Evolutionary conservation across 495 filamentous ascomycete genomes (phyloP).

Genomic region (Terfezia claveryi): DNA sequence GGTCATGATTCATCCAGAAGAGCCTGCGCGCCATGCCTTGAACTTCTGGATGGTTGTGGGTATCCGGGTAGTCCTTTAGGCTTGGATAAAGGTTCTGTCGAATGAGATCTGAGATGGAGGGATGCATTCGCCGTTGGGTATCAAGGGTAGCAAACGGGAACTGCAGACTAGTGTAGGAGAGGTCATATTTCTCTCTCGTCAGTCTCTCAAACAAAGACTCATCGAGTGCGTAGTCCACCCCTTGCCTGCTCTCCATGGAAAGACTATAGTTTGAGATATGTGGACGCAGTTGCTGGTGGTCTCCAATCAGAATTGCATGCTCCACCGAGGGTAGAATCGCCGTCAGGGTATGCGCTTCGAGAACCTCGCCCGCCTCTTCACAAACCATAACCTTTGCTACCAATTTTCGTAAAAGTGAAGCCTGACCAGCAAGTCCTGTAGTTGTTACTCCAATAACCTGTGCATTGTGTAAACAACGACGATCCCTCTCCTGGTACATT

Average conservation of each 20-base stretch:
- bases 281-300: constrained; percentile 53
- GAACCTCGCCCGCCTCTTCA: constrained; percentile 60
- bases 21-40: constrained; percentile 40
- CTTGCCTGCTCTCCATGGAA: constrained; percentile 32
- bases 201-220: constrained; percentile 48
- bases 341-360: constrained; percentile 48
- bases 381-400: constrained; percentile 45
- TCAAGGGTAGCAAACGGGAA: constrained; percentile 38
- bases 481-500: constrained; percentile 24
- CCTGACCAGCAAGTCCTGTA: constrained; percentile 44
- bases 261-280: constrained; percentile 44
- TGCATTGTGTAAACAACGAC: constrained; percentile 29
- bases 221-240: constrained; percentile 38
- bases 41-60: constrained; percentile 35
- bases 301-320: constrained; percentile 55
- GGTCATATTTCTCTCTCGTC: constrained; percentile 22
- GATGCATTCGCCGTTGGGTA: constrained; percentile 56
- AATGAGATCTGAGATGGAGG: constrained; percentile 38
- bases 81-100: constrained; percentile 41
- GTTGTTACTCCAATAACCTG: constrained; percentile 57
- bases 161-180: constrained; percentile 12
- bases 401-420: constrained; percentile 37
- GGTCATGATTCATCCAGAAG: constrained; percentile 53
- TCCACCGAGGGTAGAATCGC: constrained; percentile 47
- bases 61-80: constrained; percentile 34